A percentile compares a stretch with the other conserved stretches of the same genome.
These are phyloP conservation scores for Trichoderma breve DNA, from an alignment of 2,329 filamentous ascomycete genomes.

Conservation along the genomic window DNA sequence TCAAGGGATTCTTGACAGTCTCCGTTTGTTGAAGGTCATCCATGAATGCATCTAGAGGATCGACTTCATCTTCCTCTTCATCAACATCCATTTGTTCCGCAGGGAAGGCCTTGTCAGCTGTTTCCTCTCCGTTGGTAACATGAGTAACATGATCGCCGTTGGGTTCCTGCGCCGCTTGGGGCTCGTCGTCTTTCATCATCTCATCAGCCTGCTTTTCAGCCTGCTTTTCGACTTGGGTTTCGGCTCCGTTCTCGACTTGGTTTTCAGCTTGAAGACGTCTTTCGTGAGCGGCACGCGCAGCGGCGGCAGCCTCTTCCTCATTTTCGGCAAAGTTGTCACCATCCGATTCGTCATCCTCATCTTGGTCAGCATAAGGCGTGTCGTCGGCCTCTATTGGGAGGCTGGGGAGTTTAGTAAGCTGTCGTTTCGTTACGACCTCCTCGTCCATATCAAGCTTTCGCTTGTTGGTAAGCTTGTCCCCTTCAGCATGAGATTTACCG, in stretches of 20 bases:
- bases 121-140: not conserved
- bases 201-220: conserved; percentile 40
- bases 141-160: conserved; percentile 20
- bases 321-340: conserved; percentile 74
- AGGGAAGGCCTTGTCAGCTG: conserved; percentile 2
- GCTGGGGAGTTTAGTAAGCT: conserved; percentile 85
- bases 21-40: conserved; percentile 60
- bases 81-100: conserved; percentile 59
- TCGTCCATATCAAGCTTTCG: conserved; percentile 83
- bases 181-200: conserved; percentile 26
- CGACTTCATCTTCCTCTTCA: conserved; percentile 60
- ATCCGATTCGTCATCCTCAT: conserved; percentile 70
- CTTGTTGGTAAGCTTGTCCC: conserved; percentile 65
- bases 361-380: conserved; percentile 60
- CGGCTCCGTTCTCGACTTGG: conserved; percentile 32
- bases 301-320: conserved; percentile 85
- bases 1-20: conserved; percentile 37
- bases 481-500: conserved; percentile 62
- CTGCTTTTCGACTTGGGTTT: conserved; percentile 20
- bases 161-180: conserved; percentile 26
- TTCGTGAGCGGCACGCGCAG: conserved; percentile 80
- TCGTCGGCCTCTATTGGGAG: conserved; percentile 65
- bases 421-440: conserved; percentile 81
- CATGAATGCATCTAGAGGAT: conserved; percentile 98
- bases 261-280: conserved; percentile 61